phyloP scores from a whole-genome alignment of 257 asterid genomes.

The Linderniella brevidens region DNA sequence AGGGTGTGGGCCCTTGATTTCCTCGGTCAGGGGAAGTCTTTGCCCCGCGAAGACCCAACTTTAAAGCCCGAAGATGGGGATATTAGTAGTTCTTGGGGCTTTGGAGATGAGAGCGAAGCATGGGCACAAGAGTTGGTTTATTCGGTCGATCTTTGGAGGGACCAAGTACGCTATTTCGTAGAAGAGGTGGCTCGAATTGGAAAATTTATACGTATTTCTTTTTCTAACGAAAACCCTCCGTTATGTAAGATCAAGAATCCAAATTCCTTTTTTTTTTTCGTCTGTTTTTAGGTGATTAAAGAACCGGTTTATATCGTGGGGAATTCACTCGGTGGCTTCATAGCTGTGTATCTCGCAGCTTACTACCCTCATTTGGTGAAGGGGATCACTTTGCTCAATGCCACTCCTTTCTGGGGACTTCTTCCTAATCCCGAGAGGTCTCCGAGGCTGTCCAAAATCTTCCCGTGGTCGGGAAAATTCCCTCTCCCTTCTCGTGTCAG shows the following conservation, averaged over 20 bases:
- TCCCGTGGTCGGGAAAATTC: constrained; percentile 89
- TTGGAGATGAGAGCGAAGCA: constrained; percentile 69
- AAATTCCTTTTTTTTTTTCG: no score
- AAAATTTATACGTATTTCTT: no score
- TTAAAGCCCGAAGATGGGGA: constrained; percentile 16
- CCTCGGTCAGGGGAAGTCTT: constrained; percentile 83
- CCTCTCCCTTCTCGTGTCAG: constrained; percentile 62
- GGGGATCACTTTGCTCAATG: constrained; percentile 82
- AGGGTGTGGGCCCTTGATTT: constrained; percentile 75
- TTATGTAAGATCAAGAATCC: no score
- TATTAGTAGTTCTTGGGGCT: constrained; percentile 43
- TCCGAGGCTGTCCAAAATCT: constrained; percentile 56
- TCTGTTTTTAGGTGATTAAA: constrained; percentile 38
- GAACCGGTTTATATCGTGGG: constrained; percentile 93
- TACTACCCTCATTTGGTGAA: constrained; percentile 68
- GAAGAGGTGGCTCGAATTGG: constrained; percentile 42
- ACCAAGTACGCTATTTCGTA: constrained; percentile 68
- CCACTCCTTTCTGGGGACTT: constrained; percentile 94
- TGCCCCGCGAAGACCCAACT: constrained; percentile 79
- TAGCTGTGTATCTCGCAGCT: constrained; percentile 84
- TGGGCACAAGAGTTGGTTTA: constrained; percentile 83
- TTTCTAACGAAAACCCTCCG: not conserved
- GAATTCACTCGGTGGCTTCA: constrained; percentile 88
- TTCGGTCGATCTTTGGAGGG: constrained; percentile 81
- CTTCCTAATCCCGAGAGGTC: constrained; percentile 75